Conservation (phyloP, 2,329 filamentous ascomycete genomes). For the Aspergillus terreus region DNA sequence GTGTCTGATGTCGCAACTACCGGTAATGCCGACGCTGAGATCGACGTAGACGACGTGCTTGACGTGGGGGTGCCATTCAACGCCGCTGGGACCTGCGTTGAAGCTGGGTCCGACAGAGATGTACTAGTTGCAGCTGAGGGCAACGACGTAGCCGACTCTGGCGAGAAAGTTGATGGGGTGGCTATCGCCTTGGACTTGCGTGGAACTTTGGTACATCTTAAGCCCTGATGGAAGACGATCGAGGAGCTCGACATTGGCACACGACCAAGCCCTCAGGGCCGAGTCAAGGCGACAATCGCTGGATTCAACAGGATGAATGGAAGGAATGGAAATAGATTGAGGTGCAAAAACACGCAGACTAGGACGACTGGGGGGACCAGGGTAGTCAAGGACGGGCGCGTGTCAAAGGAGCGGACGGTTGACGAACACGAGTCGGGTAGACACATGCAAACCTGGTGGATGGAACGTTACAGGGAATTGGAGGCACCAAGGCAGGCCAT, state of each 20-base stretch:
- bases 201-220: conserved; percentile 22
- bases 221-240: conserved; percentile 19
- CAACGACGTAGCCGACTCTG: conserved; percentile 3
- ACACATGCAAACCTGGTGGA: conserved; percentile 4
- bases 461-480: conserved; percentile 4
- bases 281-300: conserved; percentile 3
- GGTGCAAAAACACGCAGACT: not conserved
- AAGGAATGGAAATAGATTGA: not conserved
- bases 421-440: conserved; percentile 2
- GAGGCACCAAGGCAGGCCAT: conserved; percentile 9
- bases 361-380: not conserved
- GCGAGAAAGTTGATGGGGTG: conserved; percentile 4
- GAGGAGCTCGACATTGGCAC: conserved; percentile 26
- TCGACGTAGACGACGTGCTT: not conserved
- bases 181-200: conserved; percentile 14
- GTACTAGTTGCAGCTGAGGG: conserved; percentile 3
- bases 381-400: not conserved
- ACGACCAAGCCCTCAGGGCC: conserved; percentile 18
- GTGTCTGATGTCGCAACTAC: not conserved
- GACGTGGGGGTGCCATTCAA: not conserved
- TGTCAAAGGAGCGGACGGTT: conserved; percentile 1
- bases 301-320: conserved; percentile 3
- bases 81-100: not conserved
- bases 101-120: not conserved
- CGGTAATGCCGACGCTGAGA: not conserved